These are phyloP conservation scores for Asterophora lycoperdoides DNA, from an alignment of 768 basidiomycete species.

Conservation along the genomic window DNA sequence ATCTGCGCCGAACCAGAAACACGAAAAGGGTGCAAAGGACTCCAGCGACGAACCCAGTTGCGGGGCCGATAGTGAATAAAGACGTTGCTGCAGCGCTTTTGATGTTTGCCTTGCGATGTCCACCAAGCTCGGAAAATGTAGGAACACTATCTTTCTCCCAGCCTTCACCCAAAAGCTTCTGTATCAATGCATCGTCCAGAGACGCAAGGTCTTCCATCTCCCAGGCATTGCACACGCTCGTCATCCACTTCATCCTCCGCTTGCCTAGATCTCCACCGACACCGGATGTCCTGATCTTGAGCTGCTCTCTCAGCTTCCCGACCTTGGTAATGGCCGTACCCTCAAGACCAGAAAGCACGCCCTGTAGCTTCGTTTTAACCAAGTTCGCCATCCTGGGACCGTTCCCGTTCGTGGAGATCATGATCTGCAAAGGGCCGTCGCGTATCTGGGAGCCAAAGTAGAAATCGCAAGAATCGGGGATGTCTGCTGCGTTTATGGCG, in stretches of 20 bases:
- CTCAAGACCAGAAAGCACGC: constrained; percentile 61
- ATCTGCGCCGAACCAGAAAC: constrained; percentile 26
- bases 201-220: constrained; percentile 71
- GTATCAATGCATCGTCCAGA: constrained; percentile 64
- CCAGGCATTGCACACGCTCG: constrained; percentile 82
- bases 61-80: constrained; percentile 27
- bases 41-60: constrained; percentile 40
- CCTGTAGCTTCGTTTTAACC: constrained; percentile 65
- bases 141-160: constrained; percentile 70
- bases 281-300: constrained; percentile 80
- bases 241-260: constrained; percentile 91
- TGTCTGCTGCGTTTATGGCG: constrained; percentile 95
- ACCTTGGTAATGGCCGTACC: constrained; percentile 79
- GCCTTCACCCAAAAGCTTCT: constrained; percentile 69
- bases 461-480: constrained; percentile 94
- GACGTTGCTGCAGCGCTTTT: constrained; percentile 8
- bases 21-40: constrained; percentile 28
- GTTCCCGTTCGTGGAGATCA: constrained; percentile 94
- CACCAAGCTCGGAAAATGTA: constrained; percentile 37
- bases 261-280: constrained; percentile 74
- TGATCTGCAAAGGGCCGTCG: constrained; percentile 86
- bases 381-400: constrained; percentile 89
- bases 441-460: constrained; percentile 96
- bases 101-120: constrained; percentile 8
- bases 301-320: constrained; percentile 63